A percentile compares a stretch with the other conserved stretches of the same genome.
Conservation (phyloP, 2,329 filamentous ascomycete genomes). For the Arthrobotrys entomopaga region DNA sequence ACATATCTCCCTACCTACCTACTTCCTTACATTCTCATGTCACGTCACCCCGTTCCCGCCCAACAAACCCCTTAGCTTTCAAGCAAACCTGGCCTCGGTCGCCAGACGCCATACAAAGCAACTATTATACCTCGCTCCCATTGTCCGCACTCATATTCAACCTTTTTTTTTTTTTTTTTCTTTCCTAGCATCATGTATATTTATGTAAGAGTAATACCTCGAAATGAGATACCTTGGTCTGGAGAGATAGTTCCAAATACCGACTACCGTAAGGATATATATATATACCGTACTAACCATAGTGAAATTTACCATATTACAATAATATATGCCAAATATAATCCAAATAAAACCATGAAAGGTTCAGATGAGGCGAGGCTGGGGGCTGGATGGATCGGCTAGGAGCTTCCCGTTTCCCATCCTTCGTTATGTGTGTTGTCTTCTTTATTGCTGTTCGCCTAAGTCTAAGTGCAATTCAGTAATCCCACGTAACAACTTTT, state of each 20-base stretch:
- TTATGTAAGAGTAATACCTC: conserved; percentile 22
- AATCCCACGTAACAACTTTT: conserved; percentile 2
- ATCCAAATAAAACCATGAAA: not conserved
- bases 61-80: not conserved
- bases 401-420: not conserved
- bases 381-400: not conserved
- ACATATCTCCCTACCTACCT: not conserved
- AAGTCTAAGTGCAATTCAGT: no score
- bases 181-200: conserved; percentile 16
- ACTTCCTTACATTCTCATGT: not conserved
- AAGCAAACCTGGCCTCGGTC: no score
- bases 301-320: no score
- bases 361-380: not conserved
- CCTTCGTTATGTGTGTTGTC: not conserved
- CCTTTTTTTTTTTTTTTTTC: conserved; percentile 1
- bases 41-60: not conserved
- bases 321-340: not conserved
- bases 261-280: not conserved
- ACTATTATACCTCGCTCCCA: not conserved
- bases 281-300: no score
- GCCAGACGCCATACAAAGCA: not conserved
- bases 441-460: no score
- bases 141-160: not conserved
- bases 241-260: not conserved
- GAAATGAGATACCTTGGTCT: conserved; percentile 18